These are phyloP conservation scores for Kokia cookei DNA, from an alignment of 441 rosid genomes.

Conservation along the genomic window DNA sequence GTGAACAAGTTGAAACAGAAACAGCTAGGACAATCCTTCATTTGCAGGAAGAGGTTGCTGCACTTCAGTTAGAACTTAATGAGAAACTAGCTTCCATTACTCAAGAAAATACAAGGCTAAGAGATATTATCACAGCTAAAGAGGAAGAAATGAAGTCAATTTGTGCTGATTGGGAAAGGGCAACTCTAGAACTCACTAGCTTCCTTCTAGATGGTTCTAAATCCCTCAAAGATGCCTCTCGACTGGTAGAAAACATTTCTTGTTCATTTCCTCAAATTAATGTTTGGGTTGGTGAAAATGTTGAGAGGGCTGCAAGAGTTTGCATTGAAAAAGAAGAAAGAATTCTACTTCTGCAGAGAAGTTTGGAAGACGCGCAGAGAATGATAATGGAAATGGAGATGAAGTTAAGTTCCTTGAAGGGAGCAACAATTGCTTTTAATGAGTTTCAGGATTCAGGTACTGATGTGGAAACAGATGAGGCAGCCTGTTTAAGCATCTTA, in stretches of 20 bases:
- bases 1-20: slow-evolving; percentile 87
- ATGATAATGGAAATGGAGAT: slow-evolving; percentile 70
- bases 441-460: slow-evolving; percentile 34
- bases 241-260: slow-evolving; percentile 59
- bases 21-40: slow-evolving; percentile 76
- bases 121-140: slow-evolving; percentile 45
- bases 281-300: slow-evolving; percentile 55
- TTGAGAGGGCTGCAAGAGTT: slow-evolving; percentile 73
- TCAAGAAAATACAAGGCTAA: slow-evolving; percentile 56
- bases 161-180: slow-evolving; percentile 80
- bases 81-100: slow-evolving; percentile 43
- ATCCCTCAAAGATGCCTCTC: slow-evolving; percentile 81
- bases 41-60: slow-evolving; percentile 73
- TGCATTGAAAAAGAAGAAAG: slow-evolving; percentile 85
- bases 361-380: slow-evolving; percentile 86
- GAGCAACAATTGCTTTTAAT: slow-evolving; percentile 61
- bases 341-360: slow-evolving; percentile 63
- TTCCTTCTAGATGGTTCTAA: slow-evolving; percentile 86
- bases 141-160: slow-evolving; percentile 52
- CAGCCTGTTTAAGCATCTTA: slow-evolving; percentile 24
- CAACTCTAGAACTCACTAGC: slow-evolving; percentile 73
- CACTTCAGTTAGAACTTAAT: slow-evolving; percentile 60
- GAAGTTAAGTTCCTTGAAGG: slow-evolving; percentile 70
- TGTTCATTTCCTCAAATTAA: slow-evolving; percentile 70
- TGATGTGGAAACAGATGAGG: slow-evolving; percentile 34